These are phyloP conservation scores for Aspergillus panamensis DNA, from an alignment of 495 filamentous ascomycete genomes.

Conservation along the genomic window DNA sequence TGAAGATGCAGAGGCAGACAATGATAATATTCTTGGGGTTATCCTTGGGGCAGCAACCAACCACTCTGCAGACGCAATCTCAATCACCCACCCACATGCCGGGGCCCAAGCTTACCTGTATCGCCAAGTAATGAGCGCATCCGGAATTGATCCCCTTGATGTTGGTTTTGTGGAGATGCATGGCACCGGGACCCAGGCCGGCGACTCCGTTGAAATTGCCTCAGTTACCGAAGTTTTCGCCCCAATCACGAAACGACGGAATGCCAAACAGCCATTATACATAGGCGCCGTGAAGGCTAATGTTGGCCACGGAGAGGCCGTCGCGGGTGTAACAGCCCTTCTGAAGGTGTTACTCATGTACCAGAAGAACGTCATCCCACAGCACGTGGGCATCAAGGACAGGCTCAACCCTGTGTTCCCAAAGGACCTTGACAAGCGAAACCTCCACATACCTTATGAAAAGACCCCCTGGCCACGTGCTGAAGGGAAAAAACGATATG, in stretches of 20 bases:
- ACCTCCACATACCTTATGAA: slow-evolving; percentile 34
- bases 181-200: slow-evolving; percentile 45
- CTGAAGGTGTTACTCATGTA: no score
- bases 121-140: slow-evolving; percentile 39
- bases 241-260: slow-evolving; percentile 6
- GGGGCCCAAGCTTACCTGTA: slow-evolving; percentile 46
- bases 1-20: slow-evolving; percentile 45
- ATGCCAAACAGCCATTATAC: slow-evolving; percentile 16
- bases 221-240: slow-evolving; percentile 32
- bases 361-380: no score
- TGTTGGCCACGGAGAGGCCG: no score
- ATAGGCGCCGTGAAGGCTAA: slow-evolving; percentile 25
- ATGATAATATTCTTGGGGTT: slow-evolving; percentile 44
- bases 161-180: slow-evolving; percentile 52
- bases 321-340: no score
- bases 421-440: slow-evolving; percentile 24
- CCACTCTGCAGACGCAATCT: slow-evolving; percentile 44
- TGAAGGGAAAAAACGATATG: slow-evolving; percentile 13
- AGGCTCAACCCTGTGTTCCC: slow-evolving; percentile 36
- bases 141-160: slow-evolving; percentile 46
- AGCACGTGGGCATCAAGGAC: slow-evolving; percentile 29
- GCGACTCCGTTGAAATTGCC: slow-evolving; percentile 33
- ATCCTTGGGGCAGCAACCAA: slow-evolving; percentile 40
- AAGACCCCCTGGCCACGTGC: slow-evolving; percentile 24
- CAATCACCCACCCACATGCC: slow-evolving; percentile 47